These are phyloP conservation scores for Xylaria sp. DNA, from an alignment of 2,329 filamentous ascomycete genomes.

Conservation along the genomic window DNA sequence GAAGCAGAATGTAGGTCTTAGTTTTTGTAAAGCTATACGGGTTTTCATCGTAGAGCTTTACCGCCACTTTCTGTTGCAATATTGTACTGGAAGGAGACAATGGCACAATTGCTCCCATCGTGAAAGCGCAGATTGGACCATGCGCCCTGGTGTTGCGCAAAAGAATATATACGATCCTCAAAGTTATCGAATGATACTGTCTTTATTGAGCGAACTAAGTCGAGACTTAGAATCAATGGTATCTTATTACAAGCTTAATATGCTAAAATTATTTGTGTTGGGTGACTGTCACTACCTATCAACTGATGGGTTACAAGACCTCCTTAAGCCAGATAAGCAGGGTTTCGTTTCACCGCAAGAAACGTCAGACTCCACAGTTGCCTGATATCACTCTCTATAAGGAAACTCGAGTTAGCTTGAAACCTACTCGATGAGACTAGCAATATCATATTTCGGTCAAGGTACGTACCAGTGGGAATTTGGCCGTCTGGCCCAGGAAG, in stretches of 20 bases:
- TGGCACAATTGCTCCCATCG: neutral
- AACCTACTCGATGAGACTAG: conserved; percentile 24
- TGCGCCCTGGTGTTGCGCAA: neutral
- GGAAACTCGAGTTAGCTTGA: neutral
- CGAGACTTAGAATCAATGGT: neutral
- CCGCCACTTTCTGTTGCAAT: too few species aligned
- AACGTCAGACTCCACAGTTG: conserved; percentile 70
- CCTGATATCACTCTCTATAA: conserved; percentile 61
- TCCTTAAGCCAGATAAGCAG: conserved; percentile 14
- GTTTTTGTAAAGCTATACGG: neutral
- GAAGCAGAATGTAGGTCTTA: neutral
- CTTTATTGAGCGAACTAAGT: neutral
- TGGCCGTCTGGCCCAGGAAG: conserved; percentile 59
- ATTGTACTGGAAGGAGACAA: neutral
- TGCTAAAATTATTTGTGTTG: neutral
- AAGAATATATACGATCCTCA: neutral
- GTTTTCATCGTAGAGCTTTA: neutral
- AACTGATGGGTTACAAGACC: neutral
- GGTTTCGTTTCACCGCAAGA: conserved; percentile 60
- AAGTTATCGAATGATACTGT: neutral
- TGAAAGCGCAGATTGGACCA: neutral
- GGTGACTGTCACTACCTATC: neutral
- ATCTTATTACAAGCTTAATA: neutral
- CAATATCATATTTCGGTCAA: neutral
- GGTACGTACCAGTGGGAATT: conserved; percentile 48